Conservation (phyloP, 2,329 filamentous ascomycete species). For the Paracoccidioides brasiliensis region DNA sequence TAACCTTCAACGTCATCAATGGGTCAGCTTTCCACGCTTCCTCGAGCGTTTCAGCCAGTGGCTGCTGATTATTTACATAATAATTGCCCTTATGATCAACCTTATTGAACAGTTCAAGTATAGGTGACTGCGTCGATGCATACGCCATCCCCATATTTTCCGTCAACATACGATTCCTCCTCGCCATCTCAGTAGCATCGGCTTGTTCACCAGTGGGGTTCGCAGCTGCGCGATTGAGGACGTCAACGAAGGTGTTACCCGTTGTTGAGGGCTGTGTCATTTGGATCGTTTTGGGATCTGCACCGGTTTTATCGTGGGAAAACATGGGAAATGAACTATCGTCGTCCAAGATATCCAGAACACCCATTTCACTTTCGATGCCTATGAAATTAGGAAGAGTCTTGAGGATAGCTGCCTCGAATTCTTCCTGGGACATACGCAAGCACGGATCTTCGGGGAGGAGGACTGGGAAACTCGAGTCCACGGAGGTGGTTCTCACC, state of each 20-base stretch:
- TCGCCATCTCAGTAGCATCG: background rate
- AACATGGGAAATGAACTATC: slow-evolving; percentile 12
- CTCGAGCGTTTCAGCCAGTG: slow-evolving; percentile 32
- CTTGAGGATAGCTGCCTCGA: slow-evolving; percentile 3
- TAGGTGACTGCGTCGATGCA: slow-evolving; percentile 31
- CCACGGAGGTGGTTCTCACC: slow-evolving; percentile 5
- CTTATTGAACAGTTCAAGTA: slow-evolving; percentile 43
- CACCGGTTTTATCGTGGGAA: too few relatives aligned
- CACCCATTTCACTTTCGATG: slow-evolving; percentile 15
- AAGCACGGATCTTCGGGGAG: slow-evolving; percentile 9
- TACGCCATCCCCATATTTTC: slow-evolving; percentile 13
- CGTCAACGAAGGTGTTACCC: background rate
- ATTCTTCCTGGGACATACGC: slow-evolving; percentile 2
- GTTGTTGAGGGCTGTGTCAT: background rate
- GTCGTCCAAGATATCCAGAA: slow-evolving; percentile 40
- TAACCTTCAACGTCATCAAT: slow-evolving; percentile 42
- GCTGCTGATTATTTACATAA: slow-evolving; percentile 12
- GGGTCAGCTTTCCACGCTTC: slow-evolving; percentile 39
- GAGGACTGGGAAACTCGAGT: slow-evolving; percentile 9
- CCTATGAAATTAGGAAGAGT: background rate
- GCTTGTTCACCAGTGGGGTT: background rate
- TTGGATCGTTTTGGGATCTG: too few relatives aligned
- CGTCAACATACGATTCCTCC: background rate
- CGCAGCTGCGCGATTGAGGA: background rate
- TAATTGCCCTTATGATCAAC: slow-evolving; percentile 25